Conservation (phyloP, 2,329 filamentous ascomycete genomes). For the Colletotrichum scovillei region DNA sequence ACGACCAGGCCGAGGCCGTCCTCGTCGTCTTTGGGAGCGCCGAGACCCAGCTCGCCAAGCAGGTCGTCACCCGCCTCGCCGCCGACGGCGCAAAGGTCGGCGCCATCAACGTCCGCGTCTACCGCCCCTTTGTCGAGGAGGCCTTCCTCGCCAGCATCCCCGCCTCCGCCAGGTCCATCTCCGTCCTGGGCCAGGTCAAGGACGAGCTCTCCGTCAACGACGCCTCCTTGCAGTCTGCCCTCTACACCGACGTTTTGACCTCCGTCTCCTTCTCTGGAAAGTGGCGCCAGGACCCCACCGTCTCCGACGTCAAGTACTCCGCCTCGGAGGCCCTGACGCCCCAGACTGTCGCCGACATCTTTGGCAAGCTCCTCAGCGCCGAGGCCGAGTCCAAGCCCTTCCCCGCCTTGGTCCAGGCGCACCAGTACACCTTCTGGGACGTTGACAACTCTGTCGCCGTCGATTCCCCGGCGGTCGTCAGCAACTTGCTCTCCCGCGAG, state of each 20-base stretch:
- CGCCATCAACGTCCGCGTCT: slow-evolving; percentile 90
- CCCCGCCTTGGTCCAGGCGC: slow-evolving; percentile 65
- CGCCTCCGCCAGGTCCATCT: slow-evolving; percentile 77
- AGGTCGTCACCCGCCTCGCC: slow-evolving; percentile 80
- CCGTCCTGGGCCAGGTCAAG: slow-evolving; percentile 89
- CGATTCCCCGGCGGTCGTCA: slow-evolving; percentile 71
- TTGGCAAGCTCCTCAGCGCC: slow-evolving; percentile 59
- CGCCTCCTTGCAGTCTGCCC: slow-evolving; percentile 79
- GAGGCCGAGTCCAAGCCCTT: slow-evolving; percentile 61
- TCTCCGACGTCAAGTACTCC: slow-evolving; percentile 91
- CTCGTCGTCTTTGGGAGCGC: slow-evolving; percentile 93
- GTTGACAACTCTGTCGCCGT: slow-evolving; percentile 78
- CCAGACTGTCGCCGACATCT: slow-evolving; percentile 61
- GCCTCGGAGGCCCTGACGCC: slow-evolving; percentile 70
- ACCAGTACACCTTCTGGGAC: slow-evolving; percentile 96
- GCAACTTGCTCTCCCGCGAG: slow-evolving; percentile 75
- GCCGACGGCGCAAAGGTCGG: slow-evolving; percentile 82
- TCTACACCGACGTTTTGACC: slow-evolving; percentile 93
- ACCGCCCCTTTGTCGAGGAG: slow-evolving; percentile 95
- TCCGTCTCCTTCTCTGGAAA: slow-evolving; percentile 82
- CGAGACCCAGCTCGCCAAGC: slow-evolving; percentile 86
- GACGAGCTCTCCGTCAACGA: slow-evolving; percentile 80
- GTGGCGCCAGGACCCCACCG: slow-evolving; percentile 70
- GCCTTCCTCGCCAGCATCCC: slow-evolving; percentile 88
- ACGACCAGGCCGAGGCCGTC: slow-evolving; percentile 81